These are phyloP conservation scores for Tulasnella sp. DNA, from an alignment of 768 basidiomycete genomes.

Conservation along the genomic window DNA sequence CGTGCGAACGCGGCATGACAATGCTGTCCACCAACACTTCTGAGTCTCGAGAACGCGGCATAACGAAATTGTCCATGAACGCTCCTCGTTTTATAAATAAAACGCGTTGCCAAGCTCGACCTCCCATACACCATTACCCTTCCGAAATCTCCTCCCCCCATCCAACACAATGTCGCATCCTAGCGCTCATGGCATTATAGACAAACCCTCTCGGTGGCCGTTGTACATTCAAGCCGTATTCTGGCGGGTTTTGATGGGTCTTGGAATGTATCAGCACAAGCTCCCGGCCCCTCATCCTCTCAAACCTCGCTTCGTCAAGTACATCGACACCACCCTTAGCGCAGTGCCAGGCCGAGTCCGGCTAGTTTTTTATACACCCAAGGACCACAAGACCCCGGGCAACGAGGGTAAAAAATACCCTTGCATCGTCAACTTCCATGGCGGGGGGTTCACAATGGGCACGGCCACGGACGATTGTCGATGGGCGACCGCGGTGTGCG, in stretches of 20 bases:
- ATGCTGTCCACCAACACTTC: no score
- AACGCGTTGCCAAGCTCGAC: no score
- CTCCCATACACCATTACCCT: no score
- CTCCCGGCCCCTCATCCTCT: neutral
- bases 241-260: conserved; percentile 33
- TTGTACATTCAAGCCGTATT: conserved; percentile 21
- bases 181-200: neutral
- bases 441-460: conserved; percentile 24
- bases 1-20: no score
- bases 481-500: conserved; percentile 34
- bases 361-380: conserved; percentile 32
- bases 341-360: conserved; percentile 11
- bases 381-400: neutral
- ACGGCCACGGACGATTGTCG: conserved; percentile 38
- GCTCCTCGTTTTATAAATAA: no score
- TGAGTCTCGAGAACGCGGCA: no score
- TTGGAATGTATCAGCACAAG: conserved; percentile 33
- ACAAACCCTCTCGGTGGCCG: neutral
- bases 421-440: conserved; percentile 36
- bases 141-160: no score
- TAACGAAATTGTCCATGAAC: no score
- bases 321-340: conserved; percentile 29
- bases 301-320: conserved; percentile 29
- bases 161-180: conserved; percentile 7
- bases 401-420: conserved; percentile 25